A percentile compares a stretch with the other conserved stretches of the same genome.
phyloP scores from a whole-genome alignment of 2,329 filamentous ascomycete species.

The Pseudogymnoascus sp. region DNA sequence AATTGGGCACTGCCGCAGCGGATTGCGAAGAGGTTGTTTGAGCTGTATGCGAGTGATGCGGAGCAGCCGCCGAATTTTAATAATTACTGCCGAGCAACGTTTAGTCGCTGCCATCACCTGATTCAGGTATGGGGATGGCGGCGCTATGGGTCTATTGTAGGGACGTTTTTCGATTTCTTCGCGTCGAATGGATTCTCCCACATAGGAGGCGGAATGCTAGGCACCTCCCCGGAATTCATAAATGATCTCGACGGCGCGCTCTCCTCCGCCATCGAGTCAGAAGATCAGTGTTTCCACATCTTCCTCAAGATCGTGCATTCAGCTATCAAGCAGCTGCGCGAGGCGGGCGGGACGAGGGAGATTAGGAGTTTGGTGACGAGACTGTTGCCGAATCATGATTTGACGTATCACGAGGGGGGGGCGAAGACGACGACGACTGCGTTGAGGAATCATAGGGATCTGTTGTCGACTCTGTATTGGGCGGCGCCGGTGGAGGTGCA shows the following conservation, averaged over 20 bases:
- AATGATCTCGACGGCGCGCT: constrained; percentile 42
- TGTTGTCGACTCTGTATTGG: constrained; percentile 61
- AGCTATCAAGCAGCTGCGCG: constrained; percentile 44
- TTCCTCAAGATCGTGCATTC: constrained; percentile 58
- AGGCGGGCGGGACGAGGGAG: constrained; percentile 45
- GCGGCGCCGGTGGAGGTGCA: constrained; percentile 48
- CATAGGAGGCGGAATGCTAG: constrained; percentile 52
- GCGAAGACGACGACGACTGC: constrained; percentile 53
- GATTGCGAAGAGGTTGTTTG: constrained; percentile 49
- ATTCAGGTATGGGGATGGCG: constrained; percentile 60
- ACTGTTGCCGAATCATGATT: constrained; percentile 57
- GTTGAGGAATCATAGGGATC: constrained; percentile 60
- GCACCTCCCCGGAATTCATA: constrained; percentile 54
- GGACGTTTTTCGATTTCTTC: constrained; percentile 61
- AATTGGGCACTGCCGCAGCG: constrained; percentile 55
- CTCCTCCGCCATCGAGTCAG: constrained; percentile 42
- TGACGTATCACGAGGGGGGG: constrained; percentile 56
- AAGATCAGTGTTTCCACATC: constrained; percentile 59
- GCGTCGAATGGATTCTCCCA: constrained; percentile 54
- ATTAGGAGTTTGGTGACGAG: constrained; percentile 54
- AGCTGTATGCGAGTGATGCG: constrained; percentile 48
- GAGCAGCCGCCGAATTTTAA: constrained; percentile 56
- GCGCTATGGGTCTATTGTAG: constrained; percentile 46
- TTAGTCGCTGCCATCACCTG: constrained; percentile 55
- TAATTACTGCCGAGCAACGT: constrained; percentile 52